These are phyloP conservation scores for Termitomyces sp. DNA, from an alignment of 768 basidiomycete species.

Conservation along the genomic window DNA sequence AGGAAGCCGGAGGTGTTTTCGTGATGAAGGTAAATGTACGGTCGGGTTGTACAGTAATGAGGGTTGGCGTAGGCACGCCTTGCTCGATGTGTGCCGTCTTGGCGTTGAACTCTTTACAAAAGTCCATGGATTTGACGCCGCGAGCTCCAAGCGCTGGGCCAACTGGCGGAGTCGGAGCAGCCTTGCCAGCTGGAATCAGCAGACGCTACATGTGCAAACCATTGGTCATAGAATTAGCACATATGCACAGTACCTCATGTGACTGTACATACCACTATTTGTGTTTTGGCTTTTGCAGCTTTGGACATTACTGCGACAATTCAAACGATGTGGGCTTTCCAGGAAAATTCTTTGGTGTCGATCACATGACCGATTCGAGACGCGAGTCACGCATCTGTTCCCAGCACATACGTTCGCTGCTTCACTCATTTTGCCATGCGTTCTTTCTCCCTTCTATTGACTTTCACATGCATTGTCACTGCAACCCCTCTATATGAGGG, in stretches of 20 bases:
- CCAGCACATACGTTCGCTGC: neutral
- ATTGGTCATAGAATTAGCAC: constrained; percentile 8
- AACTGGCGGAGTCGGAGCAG: constrained; percentile 92
- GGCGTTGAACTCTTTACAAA: constrained; percentile 99
- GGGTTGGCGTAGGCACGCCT: constrained; percentile 85
- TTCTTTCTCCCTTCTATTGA: constrained; percentile 35
- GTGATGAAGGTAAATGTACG: constrained; percentile 91
- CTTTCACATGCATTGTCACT: constrained; percentile 35
- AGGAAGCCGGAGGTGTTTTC: constrained; percentile 85
- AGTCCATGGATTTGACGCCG: constrained; percentile 99
- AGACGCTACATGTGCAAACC: constrained; percentile 50
- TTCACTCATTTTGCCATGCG: constrained; percentile 34
- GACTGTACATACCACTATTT: constrained; percentile 60
- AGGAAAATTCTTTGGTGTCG: neutral
- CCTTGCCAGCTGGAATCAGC: constrained; percentile 88
- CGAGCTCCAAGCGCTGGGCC: constrained; percentile 96
- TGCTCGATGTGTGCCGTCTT: constrained; percentile 82
- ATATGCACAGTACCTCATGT: neutral
- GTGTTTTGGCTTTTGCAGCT: constrained; percentile 56
- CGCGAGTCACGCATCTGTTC: neutral
- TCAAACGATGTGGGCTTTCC: neutral
- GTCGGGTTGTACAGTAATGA: constrained; percentile 91
- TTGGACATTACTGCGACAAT: constrained; percentile 52
- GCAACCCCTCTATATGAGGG: constrained; percentile 33
- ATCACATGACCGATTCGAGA: constrained; percentile 4